Evolutionary conservation across 2,329 filamentous ascomycete genomes (phyloP).

Genomic region (Clarireedia hainanense): DNA sequence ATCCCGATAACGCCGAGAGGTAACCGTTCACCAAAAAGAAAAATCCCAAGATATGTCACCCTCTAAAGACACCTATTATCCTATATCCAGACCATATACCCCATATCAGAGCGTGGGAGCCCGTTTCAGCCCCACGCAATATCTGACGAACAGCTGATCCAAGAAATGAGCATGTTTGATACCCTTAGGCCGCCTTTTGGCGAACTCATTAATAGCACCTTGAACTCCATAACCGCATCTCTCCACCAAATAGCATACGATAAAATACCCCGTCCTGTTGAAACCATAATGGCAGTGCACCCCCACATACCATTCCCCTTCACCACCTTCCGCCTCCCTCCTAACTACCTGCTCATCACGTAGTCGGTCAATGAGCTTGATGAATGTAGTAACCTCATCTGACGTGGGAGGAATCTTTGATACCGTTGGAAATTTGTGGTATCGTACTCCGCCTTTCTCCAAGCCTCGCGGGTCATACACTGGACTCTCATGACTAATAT

Average conservation of each 20-base stretch:
- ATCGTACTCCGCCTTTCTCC: slow-evolving; percentile 58
- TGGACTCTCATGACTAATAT: slow-evolving; percentile 85
- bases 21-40: not conserved
- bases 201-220: slow-evolving; percentile 74
- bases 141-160: slow-evolving; percentile 74
- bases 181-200: slow-evolving; percentile 63
- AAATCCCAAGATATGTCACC: not conserved
- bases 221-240: slow-evolving; percentile 62
- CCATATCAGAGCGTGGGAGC: slow-evolving; percentile 23
- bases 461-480: slow-evolving; percentile 76
- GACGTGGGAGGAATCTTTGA: slow-evolving; percentile 74
- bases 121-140: slow-evolving; percentile 38
- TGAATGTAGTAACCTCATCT: slow-evolving; percentile 45
- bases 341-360: slow-evolving; percentile 45
- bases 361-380: slow-evolving; percentile 50
- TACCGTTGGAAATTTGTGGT: slow-evolving; percentile 85
- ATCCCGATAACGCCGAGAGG: no score
- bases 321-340: slow-evolving; percentile 34
- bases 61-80: not conserved
- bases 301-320: slow-evolving; percentile 50
- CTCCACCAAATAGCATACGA: slow-evolving; percentile 87
- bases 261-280: slow-evolving; percentile 87
- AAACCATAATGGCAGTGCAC: slow-evolving; percentile 94
- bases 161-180: slow-evolving; percentile 88
- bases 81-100: not conserved